Base-by-base conservation (phyloP, 129 eudicot species). In the Ambrosia artemisiifolia region DNA sequence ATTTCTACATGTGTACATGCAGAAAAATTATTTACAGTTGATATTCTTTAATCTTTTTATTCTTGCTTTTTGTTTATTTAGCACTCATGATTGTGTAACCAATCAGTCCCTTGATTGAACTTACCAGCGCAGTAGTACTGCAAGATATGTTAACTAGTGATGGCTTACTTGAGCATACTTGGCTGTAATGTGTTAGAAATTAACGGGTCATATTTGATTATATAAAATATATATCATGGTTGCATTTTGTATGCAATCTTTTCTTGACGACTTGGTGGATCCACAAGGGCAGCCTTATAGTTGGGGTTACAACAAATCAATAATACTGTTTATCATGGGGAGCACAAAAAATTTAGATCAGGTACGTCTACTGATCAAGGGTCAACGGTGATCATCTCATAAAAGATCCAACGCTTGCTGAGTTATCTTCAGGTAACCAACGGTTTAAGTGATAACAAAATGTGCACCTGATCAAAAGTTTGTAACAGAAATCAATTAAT, bases 371-470 rank as follows among this genome's bases (percentile, higher is more conserved):
- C 88, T 0, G 53, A 55, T 20, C 18, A 72, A 76, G 95, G 59
- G 88, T 88, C 14, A 85, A 78, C 3, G 89, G 94, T 11, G 84
- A 79, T 67, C 87, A 73, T 48, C 75, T 80, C 16, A 84, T 87
- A 11, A 63, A 3, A 49, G 19, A 49, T 49, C 78, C 0, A 77
- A 42, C 78, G 4, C 85, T 80, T 3, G 78, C 70, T 0, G 71
- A 72, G 35, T 85, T 84, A 49, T 82, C 84, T 17, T 75, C 80
- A 24, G 87, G 93, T 4, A 75, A 13, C 43, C 72, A 85, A 7
- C 82, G 93, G 93, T 57, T 87, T 79, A 32, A 17, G 3, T 69
- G 12, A 69, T 16, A 71, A 24, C 14, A 35, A 40, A 53, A 71
- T 72, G 60, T 44, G 46, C 20, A 72, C 19, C 34, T 55, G 5